Evolutionary conservation across 176 grass and related monocot species (phyloP).

Genomic region (Ampelocalamus luodianensis): DNA sequence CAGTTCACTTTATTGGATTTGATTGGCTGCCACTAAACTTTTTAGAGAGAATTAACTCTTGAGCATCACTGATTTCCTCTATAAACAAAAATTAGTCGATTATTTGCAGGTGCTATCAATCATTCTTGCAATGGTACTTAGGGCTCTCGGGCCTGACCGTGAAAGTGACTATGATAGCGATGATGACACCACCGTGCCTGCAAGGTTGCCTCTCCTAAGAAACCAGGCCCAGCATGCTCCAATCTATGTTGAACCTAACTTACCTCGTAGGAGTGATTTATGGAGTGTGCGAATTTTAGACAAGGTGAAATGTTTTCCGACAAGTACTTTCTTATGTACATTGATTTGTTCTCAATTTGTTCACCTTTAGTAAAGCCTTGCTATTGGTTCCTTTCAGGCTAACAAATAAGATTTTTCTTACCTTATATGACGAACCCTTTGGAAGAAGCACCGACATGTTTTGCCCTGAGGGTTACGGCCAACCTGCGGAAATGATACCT

Average conservation of each 20-base stretch:
- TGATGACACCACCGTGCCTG: constrained; percentile 51
- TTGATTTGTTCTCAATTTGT: neutral
- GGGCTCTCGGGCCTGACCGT: constrained; percentile 71
- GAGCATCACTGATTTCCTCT: neutral
- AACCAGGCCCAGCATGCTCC: constrained; percentile 54
- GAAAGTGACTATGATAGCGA: constrained; percentile 83
- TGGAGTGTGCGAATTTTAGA: constrained; percentile 78
- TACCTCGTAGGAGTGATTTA: constrained; percentile 57
- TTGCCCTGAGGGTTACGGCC: constrained; percentile 4
- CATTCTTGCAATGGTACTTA: constrained; percentile 70
- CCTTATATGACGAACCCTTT: constrained; percentile 21
- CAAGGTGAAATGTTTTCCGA: constrained; percentile 44
- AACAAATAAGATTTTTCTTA: constrained; percentile 43
- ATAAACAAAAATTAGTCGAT: neutral
- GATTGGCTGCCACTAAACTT: neutral
- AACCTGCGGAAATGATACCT: constrained; percentile 33
- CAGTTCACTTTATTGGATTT: neutral
- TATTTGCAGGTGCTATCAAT: constrained; percentile 68
- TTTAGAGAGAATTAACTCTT: neutral
- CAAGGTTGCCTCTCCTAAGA: constrained; percentile 89
- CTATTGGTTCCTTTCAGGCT: constrained; percentile 49
- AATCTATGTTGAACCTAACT: constrained; percentile 47
- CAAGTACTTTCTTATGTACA: constrained; percentile 13
- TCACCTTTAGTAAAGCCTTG: constrained; percentile 18
- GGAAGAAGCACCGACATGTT: constrained; percentile 12